Conservation (phyloP, 495 filamentous ascomycete genomes). For the Aspergillus baeticus region DNA sequence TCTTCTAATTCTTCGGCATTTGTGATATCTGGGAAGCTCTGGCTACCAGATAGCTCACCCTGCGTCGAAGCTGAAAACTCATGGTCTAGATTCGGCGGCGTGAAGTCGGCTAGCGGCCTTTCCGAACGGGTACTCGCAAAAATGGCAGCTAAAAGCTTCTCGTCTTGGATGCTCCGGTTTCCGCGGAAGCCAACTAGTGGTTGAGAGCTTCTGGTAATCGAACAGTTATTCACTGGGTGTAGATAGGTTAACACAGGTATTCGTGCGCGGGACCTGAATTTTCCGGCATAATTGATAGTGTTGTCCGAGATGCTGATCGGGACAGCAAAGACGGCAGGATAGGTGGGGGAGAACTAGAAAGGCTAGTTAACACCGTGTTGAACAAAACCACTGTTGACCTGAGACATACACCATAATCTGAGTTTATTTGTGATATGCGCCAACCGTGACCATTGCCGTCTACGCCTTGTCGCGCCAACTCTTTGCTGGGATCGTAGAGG, state of each 20-base stretch:
- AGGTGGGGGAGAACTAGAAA: conserved; percentile 87
- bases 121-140: conserved; percentile 71
- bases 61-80: conserved; percentile 61
- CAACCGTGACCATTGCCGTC: conserved; percentile 77
- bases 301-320: conserved; percentile 92
- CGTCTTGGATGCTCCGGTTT: conserved; percentile 92
- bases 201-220: conserved; percentile 93
- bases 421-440: conserved; percentile 89
- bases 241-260: conserved; percentile 90
- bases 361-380: conserved; percentile 27
- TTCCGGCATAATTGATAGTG: conserved; percentile 88
- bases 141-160: conserved; percentile 88
- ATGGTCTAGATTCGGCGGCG: conserved; percentile 40
- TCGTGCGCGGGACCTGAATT: conserved; percentile 81
- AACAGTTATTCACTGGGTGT: conserved; percentile 95
- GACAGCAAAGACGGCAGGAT: conserved; percentile 80
- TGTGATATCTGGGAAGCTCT: conserved; percentile 42
- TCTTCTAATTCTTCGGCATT: conserved; percentile 70
- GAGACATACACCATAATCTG: conserved; percentile 64
- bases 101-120: conserved; percentile 45
- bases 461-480: conserved; percentile 80
- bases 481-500: conserved; percentile 79
- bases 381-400: not conserved
- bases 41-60: conserved; percentile 44
- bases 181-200: conserved; percentile 83